Conservation (phyloP, 495 filamentous ascomycete genomes). For the Trichoderma virens region DNA sequence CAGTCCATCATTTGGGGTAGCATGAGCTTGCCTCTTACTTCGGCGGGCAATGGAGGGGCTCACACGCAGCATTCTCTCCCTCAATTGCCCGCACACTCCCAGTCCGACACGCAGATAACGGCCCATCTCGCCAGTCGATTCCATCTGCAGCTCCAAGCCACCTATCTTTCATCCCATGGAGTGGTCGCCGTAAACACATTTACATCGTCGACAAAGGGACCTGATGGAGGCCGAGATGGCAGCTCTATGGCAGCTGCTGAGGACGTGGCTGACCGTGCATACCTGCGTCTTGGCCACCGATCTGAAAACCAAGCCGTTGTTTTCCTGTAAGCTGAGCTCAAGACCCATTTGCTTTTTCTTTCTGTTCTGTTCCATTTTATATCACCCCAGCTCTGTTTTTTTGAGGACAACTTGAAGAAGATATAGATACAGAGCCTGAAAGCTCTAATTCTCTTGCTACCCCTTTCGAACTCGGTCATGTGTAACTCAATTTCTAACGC, state of each 20-base stretch:
- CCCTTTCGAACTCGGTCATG: too few relatives aligned
- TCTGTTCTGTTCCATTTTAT: background rate
- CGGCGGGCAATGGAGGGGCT: constrained; percentile 47
- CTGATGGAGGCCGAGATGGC: constrained; percentile 81
- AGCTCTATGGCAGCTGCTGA: constrained; percentile 83
- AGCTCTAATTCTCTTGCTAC: too few relatives aligned
- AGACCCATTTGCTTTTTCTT: background rate
- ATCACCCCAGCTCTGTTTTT: background rate
- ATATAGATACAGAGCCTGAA: too few relatives aligned
- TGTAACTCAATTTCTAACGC: constrained; percentile 19
- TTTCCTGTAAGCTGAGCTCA: constrained; percentile 61
- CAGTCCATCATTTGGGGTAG: background rate
- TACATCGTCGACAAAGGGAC: constrained; percentile 73
- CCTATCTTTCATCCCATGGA: constrained; percentile 82
- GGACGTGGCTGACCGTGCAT: constrained; percentile 78
- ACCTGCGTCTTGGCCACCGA: constrained; percentile 74
- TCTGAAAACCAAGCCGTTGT: constrained; percentile 88
- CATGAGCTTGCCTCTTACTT: background rate
- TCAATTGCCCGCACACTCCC: constrained; percentile 78
- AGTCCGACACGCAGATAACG: constrained; percentile 93
- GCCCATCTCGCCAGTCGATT: constrained; percentile 94
- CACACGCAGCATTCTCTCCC: constrained; percentile 88
- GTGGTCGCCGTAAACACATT: constrained; percentile 90
- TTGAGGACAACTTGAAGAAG: too few relatives aligned
- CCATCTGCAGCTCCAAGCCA: constrained; percentile 79